These are phyloP conservation scores for Aspergillus viridinutans DNA, from an alignment of 2,329 filamentous ascomycete species.

Conservation along the genomic window DNA sequence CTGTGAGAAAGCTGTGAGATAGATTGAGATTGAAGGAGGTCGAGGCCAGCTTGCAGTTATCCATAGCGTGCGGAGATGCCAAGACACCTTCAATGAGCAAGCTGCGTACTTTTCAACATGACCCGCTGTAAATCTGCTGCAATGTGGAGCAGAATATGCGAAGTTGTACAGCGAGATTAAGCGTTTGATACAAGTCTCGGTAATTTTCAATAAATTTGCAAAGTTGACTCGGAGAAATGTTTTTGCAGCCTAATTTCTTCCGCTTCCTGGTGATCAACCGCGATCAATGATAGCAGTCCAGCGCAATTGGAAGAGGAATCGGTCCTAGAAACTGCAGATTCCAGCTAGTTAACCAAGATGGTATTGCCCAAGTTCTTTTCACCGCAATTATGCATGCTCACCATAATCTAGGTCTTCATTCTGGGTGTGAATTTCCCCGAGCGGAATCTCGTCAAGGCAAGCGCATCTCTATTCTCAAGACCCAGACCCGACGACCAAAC, in stretches of 20 bases:
- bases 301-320: conserved; percentile 6
- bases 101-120: conserved; percentile 9
- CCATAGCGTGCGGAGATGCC: conserved; percentile 19
- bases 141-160: not conserved
- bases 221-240: conserved; percentile 26
- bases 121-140: not conserved
- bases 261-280: conserved; percentile 15
- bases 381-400: conserved; percentile 9
- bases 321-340: conserved; percentile 8
- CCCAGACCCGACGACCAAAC: not conserved
- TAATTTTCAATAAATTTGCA: conserved; percentile 8
- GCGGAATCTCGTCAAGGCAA: conserved; percentile 75
- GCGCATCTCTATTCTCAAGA: conserved; percentile 14
- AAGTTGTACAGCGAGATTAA: not conserved
- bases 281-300: conserved; percentile 5
- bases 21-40: conserved; percentile 8
- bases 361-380: conserved; percentile 13
- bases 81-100: conserved; percentile 3
- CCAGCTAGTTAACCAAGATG: conserved; percentile 24
- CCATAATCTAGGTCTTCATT: conserved; percentile 65
- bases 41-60: conserved; percentile 35
- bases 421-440: conserved; percentile 83
- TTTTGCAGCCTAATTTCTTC: conserved; percentile 32
- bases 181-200: not conserved
- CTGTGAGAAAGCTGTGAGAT: conserved; percentile 13